These are phyloP conservation scores for California macrophylla DNA, from an alignment of 441 rosid genomes.

Conservation along the genomic window DNA sequence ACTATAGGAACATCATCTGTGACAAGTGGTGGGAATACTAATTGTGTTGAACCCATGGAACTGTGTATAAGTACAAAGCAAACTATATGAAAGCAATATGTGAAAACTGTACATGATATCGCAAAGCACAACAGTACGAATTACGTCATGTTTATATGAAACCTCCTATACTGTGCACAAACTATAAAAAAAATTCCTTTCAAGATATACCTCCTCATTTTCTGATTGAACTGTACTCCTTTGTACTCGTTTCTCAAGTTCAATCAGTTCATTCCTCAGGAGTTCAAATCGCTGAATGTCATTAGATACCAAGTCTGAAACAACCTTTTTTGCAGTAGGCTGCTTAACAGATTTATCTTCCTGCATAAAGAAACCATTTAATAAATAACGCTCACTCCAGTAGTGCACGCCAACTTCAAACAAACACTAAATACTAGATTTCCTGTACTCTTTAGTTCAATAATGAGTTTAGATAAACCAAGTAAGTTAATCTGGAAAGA, in stretches of 20 bases:
- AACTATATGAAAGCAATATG: background rate
- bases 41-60: background rate
- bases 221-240: slow-evolving; percentile 57
- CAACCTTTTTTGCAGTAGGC: slow-evolving; percentile 25
- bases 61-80: background rate
- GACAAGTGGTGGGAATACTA: background rate
- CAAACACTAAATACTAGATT: slow-evolving; percentile 14
- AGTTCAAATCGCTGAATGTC: slow-evolving; percentile 75
- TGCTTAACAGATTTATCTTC: slow-evolving; percentile 33
- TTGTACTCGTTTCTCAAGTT: slow-evolving; percentile 84
- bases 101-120: background rate
- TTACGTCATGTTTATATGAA: background rate
- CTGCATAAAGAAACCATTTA: slow-evolving; percentile 34
- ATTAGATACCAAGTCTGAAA: slow-evolving; percentile 40
- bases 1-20: background rate
- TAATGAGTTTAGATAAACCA: background rate
- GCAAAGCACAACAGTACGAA: background rate
- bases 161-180: background rate
- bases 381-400: slow-evolving; percentile 16
- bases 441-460: background rate
- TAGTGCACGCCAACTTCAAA: slow-evolving; percentile 12
- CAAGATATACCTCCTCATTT: slow-evolving; percentile 48
- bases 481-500: background rate
- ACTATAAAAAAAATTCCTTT: background rate
- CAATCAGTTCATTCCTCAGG: slow-evolving; percentile 77